Evolutionary conservation across 345 rosid species (phyloP), one percentile per base, ranked within the genome.

Genomic region (Abelmoschus esculentus): DNA sequence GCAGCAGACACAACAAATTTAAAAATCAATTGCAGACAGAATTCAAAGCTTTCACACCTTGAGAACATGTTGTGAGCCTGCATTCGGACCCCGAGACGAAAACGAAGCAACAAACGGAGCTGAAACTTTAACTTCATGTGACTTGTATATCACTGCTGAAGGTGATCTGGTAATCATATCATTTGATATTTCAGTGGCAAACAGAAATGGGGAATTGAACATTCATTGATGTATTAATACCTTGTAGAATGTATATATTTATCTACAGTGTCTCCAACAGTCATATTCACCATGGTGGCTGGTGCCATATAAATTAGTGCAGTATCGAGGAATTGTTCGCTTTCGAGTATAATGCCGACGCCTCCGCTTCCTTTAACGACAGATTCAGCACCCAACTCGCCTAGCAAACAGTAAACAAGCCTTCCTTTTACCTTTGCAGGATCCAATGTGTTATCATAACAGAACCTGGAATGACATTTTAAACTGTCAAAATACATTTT

Each of bases 1-100:
- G 34, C 32, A 32, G 32, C 32, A 7, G 44, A 67, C 59, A 50
- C 55, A 11, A 26, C 14, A 50, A 7, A 34, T 53, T 55, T 18
- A 55, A 47, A 12, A 11, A 32, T 36, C 50, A 38, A 9, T 68
- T 68, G 17, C 54, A 55, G 49, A 34, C 31, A 34, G 15, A 68
- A 54, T 38, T 17, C 42, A 3, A 12, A 63, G 31, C 15, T 63
- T 59, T 19, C 19, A 52, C 70, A 87, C 97, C 96, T 93, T 93
- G 73, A 93, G 96, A 73, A 93, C 69, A 60, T 75, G 86, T 44
- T 26, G 70, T 44, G 96, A 85, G 64, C 86, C 90, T 19, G 96
- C 90, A 75, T 85, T 93, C 34, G 98, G 98, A 63, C 96, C 98
- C 55, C 98, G 79, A 46, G 97, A 90, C 71, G 98, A 93, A 80